Evolutionary conservation across 495 filamentous ascomycete genomes (phyloP).

Genomic region (Rostrohypoxylon terebratum): DNA sequence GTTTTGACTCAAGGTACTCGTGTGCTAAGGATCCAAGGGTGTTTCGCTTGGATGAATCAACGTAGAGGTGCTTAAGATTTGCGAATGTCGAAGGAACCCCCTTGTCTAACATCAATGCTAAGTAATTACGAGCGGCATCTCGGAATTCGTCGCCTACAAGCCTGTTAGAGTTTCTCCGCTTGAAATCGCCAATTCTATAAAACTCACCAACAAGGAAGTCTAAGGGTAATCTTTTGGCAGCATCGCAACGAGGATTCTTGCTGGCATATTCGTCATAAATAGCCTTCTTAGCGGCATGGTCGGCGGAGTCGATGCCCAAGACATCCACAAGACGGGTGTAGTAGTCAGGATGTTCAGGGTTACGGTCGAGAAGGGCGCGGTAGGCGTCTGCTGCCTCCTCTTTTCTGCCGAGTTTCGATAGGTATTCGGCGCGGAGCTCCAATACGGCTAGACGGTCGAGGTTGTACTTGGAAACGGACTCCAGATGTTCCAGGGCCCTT

Average conservation of each 20-base stretch:
- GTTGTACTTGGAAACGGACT: constrained; percentile 77
- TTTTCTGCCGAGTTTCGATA: constrained; percentile 79
- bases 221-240: constrained; percentile 84
- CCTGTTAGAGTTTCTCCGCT: constrained; percentile 26
- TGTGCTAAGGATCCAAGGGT: constrained; percentile 80
- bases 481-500: constrained; percentile 86
- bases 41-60: constrained; percentile 77
- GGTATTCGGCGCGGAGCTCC: constrained; percentile 88
- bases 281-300: constrained; percentile 71
- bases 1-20: constrained; percentile 73
- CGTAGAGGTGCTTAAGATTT: constrained; percentile 93
- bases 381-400: constrained; percentile 88
- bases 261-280: constrained; percentile 85
- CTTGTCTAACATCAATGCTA: constrained; percentile 88
- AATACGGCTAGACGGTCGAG: constrained; percentile 89
- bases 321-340: constrained; percentile 80
- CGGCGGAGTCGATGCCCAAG: constrained; percentile 70
- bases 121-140: constrained; percentile 80
- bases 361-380: constrained; percentile 81
- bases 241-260: constrained; percentile 85
- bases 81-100: constrained; percentile 97
- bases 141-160: constrained; percentile 78
- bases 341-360: constrained; percentile 87
- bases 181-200: neutral
- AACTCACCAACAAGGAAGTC: constrained; percentile 83